Conservation (phyloP, 257 asterid species). For the Solanum chilense region DNA sequence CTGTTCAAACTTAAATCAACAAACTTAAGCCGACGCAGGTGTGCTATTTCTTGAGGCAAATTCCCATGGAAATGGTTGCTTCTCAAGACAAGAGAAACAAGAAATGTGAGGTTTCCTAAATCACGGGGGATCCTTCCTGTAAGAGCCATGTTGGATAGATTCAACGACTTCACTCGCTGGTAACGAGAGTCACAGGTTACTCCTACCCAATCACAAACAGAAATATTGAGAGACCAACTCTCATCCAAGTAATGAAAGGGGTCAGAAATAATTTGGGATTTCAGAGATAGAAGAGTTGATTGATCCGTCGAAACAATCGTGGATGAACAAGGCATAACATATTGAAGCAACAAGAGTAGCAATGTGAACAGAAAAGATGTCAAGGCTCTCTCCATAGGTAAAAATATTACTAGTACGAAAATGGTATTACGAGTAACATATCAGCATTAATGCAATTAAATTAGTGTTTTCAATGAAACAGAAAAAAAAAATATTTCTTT, state of each 20-base stretch:
- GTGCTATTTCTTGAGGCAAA: neutral
- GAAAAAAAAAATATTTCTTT: too few species aligned
- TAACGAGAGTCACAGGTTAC: neutral
- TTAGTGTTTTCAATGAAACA: too few species aligned
- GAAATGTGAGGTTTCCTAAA: too few species aligned
- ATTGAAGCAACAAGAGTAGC: neutral
- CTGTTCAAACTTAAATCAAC: neutral
- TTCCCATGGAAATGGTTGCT: too few species aligned
- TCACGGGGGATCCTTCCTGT: fast-evolving
- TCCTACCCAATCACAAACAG: neutral
- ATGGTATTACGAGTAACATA: neutral
- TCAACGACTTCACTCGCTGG: neutral
- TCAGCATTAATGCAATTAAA: too few species aligned
- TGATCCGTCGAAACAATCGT: neutral
- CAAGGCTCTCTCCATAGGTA: neutral
- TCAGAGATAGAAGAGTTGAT: neutral
- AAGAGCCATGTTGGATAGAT: neutral
- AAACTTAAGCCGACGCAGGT: neutral
- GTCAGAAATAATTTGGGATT: neutral
- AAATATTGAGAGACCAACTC: neutral
- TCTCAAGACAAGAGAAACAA: too few species aligned
- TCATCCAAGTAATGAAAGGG: neutral
- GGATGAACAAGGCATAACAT: neutral
- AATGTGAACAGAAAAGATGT: too few species aligned
- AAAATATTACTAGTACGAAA: too few species aligned